These are phyloP conservation scores for Petrea volubilis DNA, from an alignment of 257 asterid species.

Conservation along the genomic window DNA sequence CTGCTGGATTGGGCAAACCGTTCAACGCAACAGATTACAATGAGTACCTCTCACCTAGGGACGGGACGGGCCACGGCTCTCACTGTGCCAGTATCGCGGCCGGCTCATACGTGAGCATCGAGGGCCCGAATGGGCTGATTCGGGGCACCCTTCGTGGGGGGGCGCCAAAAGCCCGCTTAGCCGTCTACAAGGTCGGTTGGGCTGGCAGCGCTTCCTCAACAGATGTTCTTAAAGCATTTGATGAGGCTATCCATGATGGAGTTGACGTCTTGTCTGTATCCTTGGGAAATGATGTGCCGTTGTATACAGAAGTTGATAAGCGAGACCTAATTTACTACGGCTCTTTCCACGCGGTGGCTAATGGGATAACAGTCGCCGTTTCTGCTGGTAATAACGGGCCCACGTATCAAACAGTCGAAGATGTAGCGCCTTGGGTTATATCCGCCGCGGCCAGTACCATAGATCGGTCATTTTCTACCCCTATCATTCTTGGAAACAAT, in stretches of 20 bases:
- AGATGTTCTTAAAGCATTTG: conserved; percentile 38
- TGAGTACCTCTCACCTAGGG: conserved; percentile 40
- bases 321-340: conserved; percentile 28
- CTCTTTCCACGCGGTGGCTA: conserved; percentile 38
- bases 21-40: not conserved
- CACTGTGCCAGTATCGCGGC: conserved; percentile 33
- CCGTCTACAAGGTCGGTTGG: conserved; percentile 33
- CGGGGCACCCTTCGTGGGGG: conserved; percentile 41
- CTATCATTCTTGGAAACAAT: conserved; percentile 35
- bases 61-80: conserved; percentile 32
- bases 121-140: conserved; percentile 29
- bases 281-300: conserved; percentile 10
- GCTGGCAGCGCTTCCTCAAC: conserved; percentile 13
- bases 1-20: conserved; percentile 9
- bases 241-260: conserved; percentile 45
- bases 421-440: conserved; percentile 43
- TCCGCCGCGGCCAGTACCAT: conserved; percentile 40
- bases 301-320: conserved; percentile 21
- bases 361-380: conserved; percentile 39
- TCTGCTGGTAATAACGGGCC: conserved; percentile 44
- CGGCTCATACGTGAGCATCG: conserved; percentile 27
- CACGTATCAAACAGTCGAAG: conserved; percentile 19
- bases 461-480: conserved; percentile 35
- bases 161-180: conserved; percentile 41
- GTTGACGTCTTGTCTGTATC: conserved; percentile 43